phyloP scores from a whole-genome alignment of 179 eudicot genomes.

The Silene noctiflora region DNA sequence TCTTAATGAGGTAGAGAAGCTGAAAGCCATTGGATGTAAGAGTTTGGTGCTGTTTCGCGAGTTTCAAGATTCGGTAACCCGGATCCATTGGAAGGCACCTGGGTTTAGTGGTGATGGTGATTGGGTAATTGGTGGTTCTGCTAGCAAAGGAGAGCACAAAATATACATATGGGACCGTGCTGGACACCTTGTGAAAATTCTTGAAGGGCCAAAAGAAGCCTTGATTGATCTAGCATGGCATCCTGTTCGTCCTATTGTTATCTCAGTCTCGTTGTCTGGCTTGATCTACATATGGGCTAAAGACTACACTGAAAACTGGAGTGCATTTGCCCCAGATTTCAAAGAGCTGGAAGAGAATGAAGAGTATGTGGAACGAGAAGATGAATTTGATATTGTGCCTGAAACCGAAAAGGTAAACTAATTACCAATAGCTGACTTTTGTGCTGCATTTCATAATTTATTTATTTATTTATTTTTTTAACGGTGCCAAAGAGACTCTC shows the following conservation, averaged over 20 bases:
- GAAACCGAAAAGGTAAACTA: slow-evolving; percentile 67
- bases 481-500: not conserved
- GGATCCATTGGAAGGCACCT: slow-evolving; percentile 93
- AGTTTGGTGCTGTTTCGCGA: slow-evolving; percentile 73
- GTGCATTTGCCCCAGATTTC: slow-evolving; percentile 99
- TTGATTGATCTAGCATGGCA: slow-evolving; percentile 96
- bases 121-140: slow-evolving; percentile 96
- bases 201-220: slow-evolving; percentile 96
- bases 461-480: not conserved
- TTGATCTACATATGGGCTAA: slow-evolving; percentile 93
- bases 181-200: slow-evolving; percentile 94
- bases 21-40: slow-evolving; percentile 70
- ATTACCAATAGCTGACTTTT: not conserved
- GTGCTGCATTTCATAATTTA: slow-evolving; percentile 16
- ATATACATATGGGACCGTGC: slow-evolving; percentile 93
- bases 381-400: slow-evolving; percentile 89
- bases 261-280: slow-evolving; percentile 84
- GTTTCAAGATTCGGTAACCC: slow-evolving; percentile 92
- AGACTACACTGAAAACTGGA: slow-evolving; percentile 96
- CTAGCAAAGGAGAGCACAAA: slow-evolving; percentile 97
- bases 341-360: slow-evolving; percentile 99
- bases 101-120: slow-evolving; percentile 97
- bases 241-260: slow-evolving; percentile 86
- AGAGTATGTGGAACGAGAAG: slow-evolving; percentile 97
- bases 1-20: slow-evolving; percentile 51